Evolutionary conservation across 1,284 basidiomycete genomes (phyloP).

Genomic region (Meira nashicola): DNA sequence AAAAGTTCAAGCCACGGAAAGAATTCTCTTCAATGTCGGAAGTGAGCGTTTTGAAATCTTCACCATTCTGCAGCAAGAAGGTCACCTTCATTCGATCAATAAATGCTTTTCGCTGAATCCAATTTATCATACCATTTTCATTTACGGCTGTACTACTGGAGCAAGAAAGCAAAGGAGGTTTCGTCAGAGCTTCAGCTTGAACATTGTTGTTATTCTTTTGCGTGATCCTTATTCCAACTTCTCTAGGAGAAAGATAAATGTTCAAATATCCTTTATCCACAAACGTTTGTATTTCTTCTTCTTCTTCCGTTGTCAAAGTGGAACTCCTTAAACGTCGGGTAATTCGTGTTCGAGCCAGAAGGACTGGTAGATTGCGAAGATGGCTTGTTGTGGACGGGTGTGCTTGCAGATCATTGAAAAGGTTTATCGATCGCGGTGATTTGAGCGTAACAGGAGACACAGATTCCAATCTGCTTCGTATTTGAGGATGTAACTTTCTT

Average conservation of each 20-base stretch:
- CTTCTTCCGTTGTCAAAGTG: constrained; percentile 21
- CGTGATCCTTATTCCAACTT: constrained; percentile 21
- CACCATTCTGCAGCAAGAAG: too few species aligned
- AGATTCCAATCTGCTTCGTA: constrained; percentile 12
- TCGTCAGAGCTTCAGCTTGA: constrained; percentile 36
- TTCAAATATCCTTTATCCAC: constrained; percentile 29
- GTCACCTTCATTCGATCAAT: too few species aligned
- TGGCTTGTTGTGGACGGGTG: constrained; percentile 20
- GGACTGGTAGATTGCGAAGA: constrained; percentile 24
- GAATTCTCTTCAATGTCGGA: too few species aligned
- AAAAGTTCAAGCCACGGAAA: too few species aligned
- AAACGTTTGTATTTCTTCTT: constrained; percentile 45
- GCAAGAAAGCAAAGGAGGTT: constrained; percentile 22
- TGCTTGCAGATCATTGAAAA: constrained; percentile 16
- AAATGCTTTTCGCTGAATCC: neutral
- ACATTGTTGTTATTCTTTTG: constrained; percentile 21
- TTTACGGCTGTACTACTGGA: neutral
- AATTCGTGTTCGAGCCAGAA: constrained; percentile 27
- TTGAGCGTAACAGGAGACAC: constrained; percentile 19
- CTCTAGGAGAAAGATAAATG: constrained; percentile 24
- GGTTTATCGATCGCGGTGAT: constrained; percentile 40
- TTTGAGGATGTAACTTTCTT: constrained; percentile 40
- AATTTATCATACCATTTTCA: constrained; percentile 10
- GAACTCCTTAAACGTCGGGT: constrained; percentile 30
- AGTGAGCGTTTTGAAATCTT: too few species aligned